Evolutionary conservation across 495 filamentous ascomycete species (phyloP), one percentile per base, ranked within the genome.

Genomic region (Hyaloscypha variabilis): DNA sequence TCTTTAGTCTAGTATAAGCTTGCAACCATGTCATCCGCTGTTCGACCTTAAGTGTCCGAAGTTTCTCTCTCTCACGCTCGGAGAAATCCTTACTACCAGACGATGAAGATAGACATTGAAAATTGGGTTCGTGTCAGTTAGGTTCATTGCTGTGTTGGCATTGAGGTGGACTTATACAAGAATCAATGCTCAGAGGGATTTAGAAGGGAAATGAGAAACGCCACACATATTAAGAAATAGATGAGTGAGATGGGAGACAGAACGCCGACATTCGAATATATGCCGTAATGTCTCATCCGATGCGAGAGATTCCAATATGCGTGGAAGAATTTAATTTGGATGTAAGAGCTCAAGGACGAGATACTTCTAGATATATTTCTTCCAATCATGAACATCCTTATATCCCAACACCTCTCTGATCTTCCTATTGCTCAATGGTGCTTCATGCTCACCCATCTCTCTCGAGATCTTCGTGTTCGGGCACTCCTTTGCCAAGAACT

Each of bases 241-340:
- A 74, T 88, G 28, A 87, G 83, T 52, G 79, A 79, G 25, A 68
- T 84, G 76, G 90, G 90, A 0, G 90, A 91, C 73, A 81, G 77
- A 29, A 87, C 88, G 17, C 73, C 86, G 29, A 83, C 87, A 6
- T 93, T 89, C 73, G 80, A 87, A 60, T 92, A 92, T 67, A 79
- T 83, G 19, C 54, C n/a, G n/a, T n/a, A n/a, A n/a, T n/a, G n/a
- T n/a, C n/a, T n/a, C n/a, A n/a, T n/a, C n/a, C n/a, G n/a, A n/a
- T n/a, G n/a, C n/a, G n/a, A n/a, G n/a, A n/a, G n/a, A n/a, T n/a
- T n/a, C n/a, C n/a, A n/a, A n/a, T n/a, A n/a, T n/a, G n/a, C n/a
- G n/a, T n/a, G n/a, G n/a, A n/a, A n/a, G n/a, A n/a, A n/a, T n/a
- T n/a, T n/a, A n/a, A n/a, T n/a, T n/a, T n/a, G n/a, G n/a, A n/a